phyloP scores from a whole-genome alignment of 2,329 filamentous ascomycete genomes.

The Thelonectria discophora region DNA sequence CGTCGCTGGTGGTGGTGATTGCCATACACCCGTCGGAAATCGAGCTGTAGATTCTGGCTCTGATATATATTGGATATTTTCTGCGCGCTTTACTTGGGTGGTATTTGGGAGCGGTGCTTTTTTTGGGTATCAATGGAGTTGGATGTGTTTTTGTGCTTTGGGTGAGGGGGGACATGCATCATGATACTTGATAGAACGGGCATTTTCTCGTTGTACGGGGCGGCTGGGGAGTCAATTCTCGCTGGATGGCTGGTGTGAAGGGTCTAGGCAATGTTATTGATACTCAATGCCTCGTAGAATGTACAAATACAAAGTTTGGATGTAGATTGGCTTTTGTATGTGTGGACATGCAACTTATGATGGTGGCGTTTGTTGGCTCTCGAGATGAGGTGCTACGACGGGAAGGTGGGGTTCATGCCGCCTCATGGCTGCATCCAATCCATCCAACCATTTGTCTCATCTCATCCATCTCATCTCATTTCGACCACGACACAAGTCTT shows the following conservation, averaged over 20 bases:
- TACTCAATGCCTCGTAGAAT: background rate
- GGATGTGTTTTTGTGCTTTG: background rate
- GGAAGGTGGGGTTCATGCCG: conserved; percentile 33
- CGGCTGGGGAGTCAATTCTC: conserved; percentile 13
- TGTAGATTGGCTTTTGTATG: background rate
- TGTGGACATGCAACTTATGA: background rate
- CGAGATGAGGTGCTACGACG: background rate
- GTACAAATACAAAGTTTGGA: background rate
- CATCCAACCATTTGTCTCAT: too few relatives aligned
- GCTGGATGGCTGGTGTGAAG: background rate
- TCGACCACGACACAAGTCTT: conserved; percentile 16
- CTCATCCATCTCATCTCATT: conserved; percentile 26
- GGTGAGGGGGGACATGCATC: conserved; percentile 2
- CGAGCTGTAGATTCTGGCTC: conserved; percentile 26
- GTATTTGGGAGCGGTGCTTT: conserved; percentile 5
- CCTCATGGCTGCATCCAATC: conserved; percentile 16
- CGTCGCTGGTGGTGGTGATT: conserved; percentile 67
- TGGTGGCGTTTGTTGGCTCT: background rate
- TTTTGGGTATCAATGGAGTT: conserved; percentile 5
- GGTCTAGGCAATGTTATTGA: background rate
- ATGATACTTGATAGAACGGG: conserved; percentile 23
- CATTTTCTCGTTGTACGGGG: conserved; percentile 2
- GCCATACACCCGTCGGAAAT: conserved; percentile 57
- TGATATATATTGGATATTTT: conserved; percentile 1
- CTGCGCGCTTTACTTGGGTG: background rate